Percentiles rank a stretch among this genome's conserved stretches.
Evolutionary conservation across 352 stramenopile species (phyloP).

Genomic region (Phytopythium kandeliae): DNA sequence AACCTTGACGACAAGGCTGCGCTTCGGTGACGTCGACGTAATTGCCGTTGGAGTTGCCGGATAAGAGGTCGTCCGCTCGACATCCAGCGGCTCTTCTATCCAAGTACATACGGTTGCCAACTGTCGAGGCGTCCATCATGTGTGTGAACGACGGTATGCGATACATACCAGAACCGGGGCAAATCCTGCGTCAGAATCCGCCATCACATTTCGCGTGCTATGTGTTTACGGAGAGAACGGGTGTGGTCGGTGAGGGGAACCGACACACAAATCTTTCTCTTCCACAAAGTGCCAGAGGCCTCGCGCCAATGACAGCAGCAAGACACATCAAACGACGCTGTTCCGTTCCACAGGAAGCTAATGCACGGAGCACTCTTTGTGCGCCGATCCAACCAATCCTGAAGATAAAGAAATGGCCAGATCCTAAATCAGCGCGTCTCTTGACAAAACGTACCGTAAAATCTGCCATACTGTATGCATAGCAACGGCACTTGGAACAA

Average conservation of each 20-base stretch:
- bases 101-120: constrained; percentile 6
- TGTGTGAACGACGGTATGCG: constrained; percentile 6
- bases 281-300: no score
- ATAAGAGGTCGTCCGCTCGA: neutral
- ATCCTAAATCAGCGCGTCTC: neutral
- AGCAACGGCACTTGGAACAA: neutral
- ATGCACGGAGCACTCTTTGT: neutral
- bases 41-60: neutral
- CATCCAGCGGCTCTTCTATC: constrained; percentile 1
- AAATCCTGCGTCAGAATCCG: no score
- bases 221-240: no score
- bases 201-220: no score
- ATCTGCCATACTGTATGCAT: neutral
- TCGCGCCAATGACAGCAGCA: no score
- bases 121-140: constrained; percentile 2
- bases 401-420: constrained; percentile 7
- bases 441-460: constrained; percentile 1
- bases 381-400: neutral
- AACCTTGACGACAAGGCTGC: no score
- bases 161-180: constrained; percentile 5
- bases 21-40: no score
- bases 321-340: no score
- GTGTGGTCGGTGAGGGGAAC: no score
- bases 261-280: no score
- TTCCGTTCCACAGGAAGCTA: no score